Percentiles rank a stretch among this genome's conserved stretches.
phyloP scores from a whole-genome alignment of 169 alveolate genomes.

The Plasmodium coatneyi region DNA sequence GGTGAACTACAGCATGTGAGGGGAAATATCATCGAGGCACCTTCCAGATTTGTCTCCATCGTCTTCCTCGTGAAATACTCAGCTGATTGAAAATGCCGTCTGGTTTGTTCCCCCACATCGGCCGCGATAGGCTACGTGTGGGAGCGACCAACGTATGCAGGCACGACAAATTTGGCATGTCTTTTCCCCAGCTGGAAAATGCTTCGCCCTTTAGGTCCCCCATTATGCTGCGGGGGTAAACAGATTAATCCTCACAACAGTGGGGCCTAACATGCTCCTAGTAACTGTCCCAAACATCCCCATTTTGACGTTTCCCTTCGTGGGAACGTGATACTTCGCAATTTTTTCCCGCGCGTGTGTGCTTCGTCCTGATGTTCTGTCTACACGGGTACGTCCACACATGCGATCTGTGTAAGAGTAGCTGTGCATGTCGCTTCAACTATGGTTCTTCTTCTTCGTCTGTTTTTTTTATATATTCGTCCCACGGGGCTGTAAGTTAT shows the following conservation, averaged over 20 bases:
- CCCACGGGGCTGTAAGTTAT: background rate
- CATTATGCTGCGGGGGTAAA: background rate
- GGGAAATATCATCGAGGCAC: background rate
- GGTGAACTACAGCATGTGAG: background rate
- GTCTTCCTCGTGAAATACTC: background rate
- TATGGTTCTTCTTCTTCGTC: background rate
- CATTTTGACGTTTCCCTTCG: background rate
- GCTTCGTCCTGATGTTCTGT: background rate
- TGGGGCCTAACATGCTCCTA: too few relatives aligned
- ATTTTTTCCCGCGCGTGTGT: background rate
- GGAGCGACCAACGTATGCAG: background rate
- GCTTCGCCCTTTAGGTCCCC: background rate
- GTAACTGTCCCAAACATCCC: background rate
- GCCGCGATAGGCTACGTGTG: background rate
- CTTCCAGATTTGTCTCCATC: background rate
- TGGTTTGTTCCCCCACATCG: background rate
- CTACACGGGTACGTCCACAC: too few relatives aligned
- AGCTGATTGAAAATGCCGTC: background rate
- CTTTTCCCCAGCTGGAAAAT: background rate
- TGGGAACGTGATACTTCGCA: background rate
- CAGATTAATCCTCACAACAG: background rate
- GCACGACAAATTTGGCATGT: background rate
- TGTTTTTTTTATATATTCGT: background rate
- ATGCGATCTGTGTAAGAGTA: background rate
- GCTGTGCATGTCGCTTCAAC: background rate